phyloP scores from a whole-genome alignment of 2,329 filamentous ascomycete species.

The Xylaria polymorpha region DNA sequence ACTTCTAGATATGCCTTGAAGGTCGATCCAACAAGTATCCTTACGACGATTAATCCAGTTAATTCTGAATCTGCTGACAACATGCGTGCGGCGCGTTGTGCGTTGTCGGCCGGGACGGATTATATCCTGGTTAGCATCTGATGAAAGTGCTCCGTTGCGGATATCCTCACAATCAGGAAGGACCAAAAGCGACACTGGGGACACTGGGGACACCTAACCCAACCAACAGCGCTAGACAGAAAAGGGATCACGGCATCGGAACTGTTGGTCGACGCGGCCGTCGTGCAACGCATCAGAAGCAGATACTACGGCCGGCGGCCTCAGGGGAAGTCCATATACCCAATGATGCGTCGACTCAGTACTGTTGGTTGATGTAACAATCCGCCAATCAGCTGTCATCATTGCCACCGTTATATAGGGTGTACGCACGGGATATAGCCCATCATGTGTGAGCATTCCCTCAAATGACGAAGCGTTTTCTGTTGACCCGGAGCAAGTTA shows the following conservation, averaged over 20 bases:
- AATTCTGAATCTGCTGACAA: constrained; percentile 1
- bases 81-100: neutral
- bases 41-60: constrained; percentile 27
- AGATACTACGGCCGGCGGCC: constrained; percentile 15
- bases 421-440: constrained; percentile 11
- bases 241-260: constrained; percentile 24
- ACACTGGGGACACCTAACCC: constrained; percentile 16
- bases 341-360: constrained; percentile 19
- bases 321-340: constrained; percentile 30
- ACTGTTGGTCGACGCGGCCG: constrained; percentile 16
- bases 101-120: constrained; percentile 7
- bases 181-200: neutral
- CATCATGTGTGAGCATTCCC: constrained; percentile 10
- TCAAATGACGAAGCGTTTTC: constrained; percentile 17
- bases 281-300: constrained; percentile 13
- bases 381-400: constrained; percentile 28
- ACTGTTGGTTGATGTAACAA: constrained; percentile 25
- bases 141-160: neutral
- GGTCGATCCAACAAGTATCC: constrained; percentile 35
- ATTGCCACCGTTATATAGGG: constrained; percentile 22
- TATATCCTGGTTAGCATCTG: constrained; percentile 11
- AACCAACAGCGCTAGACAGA: constrained; percentile 17
- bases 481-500: constrained; percentile 24
- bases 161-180: constrained; percentile 1
- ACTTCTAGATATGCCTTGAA: constrained; percentile 17